These are phyloP conservation scores for Amanita exitialis DNA, from an alignment of 768 basidiomycete genomes.

Conservation along the genomic window DNA sequence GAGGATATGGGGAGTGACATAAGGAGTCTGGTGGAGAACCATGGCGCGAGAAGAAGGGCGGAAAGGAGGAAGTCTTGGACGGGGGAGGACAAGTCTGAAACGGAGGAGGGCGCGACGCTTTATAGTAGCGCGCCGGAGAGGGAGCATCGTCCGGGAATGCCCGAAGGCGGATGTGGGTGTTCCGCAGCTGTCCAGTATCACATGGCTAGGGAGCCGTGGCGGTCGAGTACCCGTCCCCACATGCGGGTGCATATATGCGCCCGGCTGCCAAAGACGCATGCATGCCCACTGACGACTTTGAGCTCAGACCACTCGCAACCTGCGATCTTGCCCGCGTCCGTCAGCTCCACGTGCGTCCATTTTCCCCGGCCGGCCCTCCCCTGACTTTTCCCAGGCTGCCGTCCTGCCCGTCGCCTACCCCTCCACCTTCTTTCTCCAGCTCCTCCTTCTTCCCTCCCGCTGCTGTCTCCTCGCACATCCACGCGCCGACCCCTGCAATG, in stretches of 20 bases:
- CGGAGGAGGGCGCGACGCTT: conserved; percentile 3
- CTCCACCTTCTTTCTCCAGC: conserved; percentile 34
- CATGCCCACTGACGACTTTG: conserved; percentile 13
- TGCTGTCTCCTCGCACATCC: conserved; percentile 31
- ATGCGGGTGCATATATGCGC: neutral
- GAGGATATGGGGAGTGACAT: conserved; percentile 83
- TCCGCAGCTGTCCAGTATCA: neutral
- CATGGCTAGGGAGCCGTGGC: neutral
- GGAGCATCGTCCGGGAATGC: neutral
- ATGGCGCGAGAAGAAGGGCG: conserved; percentile 28
- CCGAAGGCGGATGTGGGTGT: neutral
- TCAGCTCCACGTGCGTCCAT: conserved; percentile 28
- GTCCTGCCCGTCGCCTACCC: conserved; percentile 31
- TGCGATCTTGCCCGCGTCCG: conserved; percentile 24
- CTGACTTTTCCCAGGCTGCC: conserved; percentile 16
- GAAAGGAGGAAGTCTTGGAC: neutral
- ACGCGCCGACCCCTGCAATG: conserved; percentile 15
- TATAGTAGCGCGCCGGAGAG: conserved; percentile 12
- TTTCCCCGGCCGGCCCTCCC: neutral
- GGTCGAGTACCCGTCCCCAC: neutral
- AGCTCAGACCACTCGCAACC: conserved; percentile 24
- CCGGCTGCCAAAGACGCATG: neutral
- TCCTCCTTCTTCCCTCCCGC: conserved; percentile 29
- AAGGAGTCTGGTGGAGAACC: conserved; percentile 70
- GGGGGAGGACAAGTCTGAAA: conserved; percentile 9